These are phyloP conservation scores for Fusarium duplospermum DNA, from an alignment of 2,329 filamentous ascomycete species.

Conservation along the genomic window DNA sequence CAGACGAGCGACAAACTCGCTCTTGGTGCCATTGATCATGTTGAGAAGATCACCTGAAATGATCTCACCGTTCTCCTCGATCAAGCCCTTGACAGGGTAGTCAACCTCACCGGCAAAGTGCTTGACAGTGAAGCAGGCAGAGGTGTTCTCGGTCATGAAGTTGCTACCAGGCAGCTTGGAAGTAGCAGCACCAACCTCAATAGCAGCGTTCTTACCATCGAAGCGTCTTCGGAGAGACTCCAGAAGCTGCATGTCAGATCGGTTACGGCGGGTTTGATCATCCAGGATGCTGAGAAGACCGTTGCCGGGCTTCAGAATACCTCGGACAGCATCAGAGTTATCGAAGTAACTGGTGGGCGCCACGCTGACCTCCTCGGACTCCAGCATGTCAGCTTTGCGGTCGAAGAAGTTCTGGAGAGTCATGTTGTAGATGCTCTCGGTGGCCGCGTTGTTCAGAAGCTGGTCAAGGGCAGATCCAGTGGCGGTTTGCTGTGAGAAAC, in stretches of 20 bases:
- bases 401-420: conserved; percentile 97
- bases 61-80: conserved; percentile 96
- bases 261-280: conserved; percentile 91
- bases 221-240: conserved; percentile 94
- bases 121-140: conserved; percentile 87
- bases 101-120: conserved; percentile 98
- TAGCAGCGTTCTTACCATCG: conserved; percentile 92
- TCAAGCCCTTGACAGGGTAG: conserved; percentile 85
- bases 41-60: conserved; percentile 97
- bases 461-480: conserved; percentile 91
- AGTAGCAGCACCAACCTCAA: conserved; percentile 80
- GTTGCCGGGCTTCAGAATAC: conserved; percentile 90
- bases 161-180: conserved; percentile 87
- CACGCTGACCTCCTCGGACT: conserved; percentile 92
- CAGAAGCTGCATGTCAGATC: conserved; percentile 88
- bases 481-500: conserved; percentile 85
- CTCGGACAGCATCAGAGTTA: conserved; percentile 93
- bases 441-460: conserved; percentile 92
- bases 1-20: conserved; percentile 86
- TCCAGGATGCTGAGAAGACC: conserved; percentile 94
- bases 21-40: conserved; percentile 88
- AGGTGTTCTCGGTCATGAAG: conserved; percentile 84
- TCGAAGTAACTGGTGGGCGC: conserved; percentile 97
- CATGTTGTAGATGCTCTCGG: conserved; percentile 91
- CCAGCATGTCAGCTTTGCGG: conserved; percentile 89